Percentiles rank a stretch among this genome's conserved stretches.
phyloP scores from a whole-genome alignment of 306 rosid species.

The Fragaria ananassa region DNA sequence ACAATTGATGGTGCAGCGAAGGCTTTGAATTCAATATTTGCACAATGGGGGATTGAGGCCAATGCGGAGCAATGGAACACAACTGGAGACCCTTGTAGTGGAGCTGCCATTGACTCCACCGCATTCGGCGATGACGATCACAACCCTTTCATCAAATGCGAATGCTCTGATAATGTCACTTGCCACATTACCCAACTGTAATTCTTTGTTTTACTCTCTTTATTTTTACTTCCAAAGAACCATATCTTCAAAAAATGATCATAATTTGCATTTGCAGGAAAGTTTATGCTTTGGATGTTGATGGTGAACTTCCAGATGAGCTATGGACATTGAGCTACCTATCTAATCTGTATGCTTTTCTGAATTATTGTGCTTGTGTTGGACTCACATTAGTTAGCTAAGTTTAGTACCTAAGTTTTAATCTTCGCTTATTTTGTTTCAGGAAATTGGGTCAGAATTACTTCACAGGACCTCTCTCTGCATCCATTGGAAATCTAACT shows the following conservation, averaged over 20 bases:
- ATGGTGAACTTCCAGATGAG: conserved; percentile 62
- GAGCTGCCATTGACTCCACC: conserved; percentile 43
- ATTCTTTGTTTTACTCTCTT: neutral
- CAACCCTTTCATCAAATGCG: conserved; percentile 72
- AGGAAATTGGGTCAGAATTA: conserved; percentile 59
- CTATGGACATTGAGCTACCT: conserved; percentile 68
- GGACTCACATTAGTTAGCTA: neutral
- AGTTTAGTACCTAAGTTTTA: neutral
- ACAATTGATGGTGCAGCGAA: conserved; percentile 38
- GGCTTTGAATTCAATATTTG: conserved; percentile 56
- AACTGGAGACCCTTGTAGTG: conserved; percentile 68
- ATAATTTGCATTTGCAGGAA: conserved; percentile 39
- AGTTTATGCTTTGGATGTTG: conserved; percentile 41
- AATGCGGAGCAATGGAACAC: conserved; percentile 46
- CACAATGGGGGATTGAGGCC: conserved; percentile 44
- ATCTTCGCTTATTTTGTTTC: conserved; percentile 12
- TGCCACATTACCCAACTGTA: conserved; percentile 70
- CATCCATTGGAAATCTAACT: conserved; percentile 61
- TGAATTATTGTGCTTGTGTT: neutral
- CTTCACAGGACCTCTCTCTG: conserved; percentile 63
- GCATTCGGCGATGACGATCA: neutral
- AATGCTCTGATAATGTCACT: conserved; percentile 36
- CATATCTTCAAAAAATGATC: neutral
- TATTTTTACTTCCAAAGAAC: neutral
- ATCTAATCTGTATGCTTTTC: conserved; percentile 55